A percentile compares a stretch with the other conserved stretches of the same genome.
These are phyloP conservation scores for Neoboletus magnificus DNA, from an alignment of 768 basidiomycete genomes.

Conservation along the genomic window DNA sequence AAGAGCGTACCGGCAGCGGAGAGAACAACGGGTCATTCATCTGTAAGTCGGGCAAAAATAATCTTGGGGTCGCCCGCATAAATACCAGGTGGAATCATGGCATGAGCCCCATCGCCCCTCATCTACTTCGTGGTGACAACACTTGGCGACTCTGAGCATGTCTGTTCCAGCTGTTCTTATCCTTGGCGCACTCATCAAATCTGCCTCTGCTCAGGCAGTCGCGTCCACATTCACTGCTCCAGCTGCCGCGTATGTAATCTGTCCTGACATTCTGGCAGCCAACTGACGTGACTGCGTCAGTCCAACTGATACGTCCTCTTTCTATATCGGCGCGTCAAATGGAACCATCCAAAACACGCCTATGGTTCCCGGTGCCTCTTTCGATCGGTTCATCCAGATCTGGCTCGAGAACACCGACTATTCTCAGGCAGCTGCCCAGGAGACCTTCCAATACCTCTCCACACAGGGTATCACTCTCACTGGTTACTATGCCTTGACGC, in stretches of 20 bases:
- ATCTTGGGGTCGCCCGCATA: neutral
- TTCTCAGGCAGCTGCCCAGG: no score
- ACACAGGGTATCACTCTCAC: no score
- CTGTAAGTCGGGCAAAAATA: slow-evolving; percentile 2
- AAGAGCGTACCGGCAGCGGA: neutral
- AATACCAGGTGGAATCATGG: slow-evolving; percentile 1
- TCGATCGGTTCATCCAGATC: slow-evolving; percentile 47
- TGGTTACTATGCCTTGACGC: no score
- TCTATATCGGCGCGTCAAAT: slow-evolving; percentile 44
- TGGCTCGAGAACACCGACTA: no score
- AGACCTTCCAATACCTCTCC: no score
- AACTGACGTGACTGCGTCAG: slow-evolving; percentile 8
- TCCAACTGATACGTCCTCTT: slow-evolving; percentile 26
- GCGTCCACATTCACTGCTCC: slow-evolving; percentile 19
- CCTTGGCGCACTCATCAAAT: slow-evolving; percentile 14
- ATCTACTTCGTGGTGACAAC: neutral
- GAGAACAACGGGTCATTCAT: neutral
- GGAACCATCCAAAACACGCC: slow-evolving; percentile 36
- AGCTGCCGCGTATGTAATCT: slow-evolving; percentile 19
- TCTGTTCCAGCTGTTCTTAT: slow-evolving; percentile 8
- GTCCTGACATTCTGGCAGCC: neutral
- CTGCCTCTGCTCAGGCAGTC: slow-evolving; percentile 11
- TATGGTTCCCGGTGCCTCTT: slow-evolving; percentile 40
- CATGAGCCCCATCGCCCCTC: neutral
- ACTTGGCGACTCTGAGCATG: slow-evolving; percentile 2